Percentiles rank a stretch among this genome's conserved stretches.
phyloP scores from a whole-genome alignment of 2,329 filamentous ascomycete species.

The Stemphylium beticola region DNA sequence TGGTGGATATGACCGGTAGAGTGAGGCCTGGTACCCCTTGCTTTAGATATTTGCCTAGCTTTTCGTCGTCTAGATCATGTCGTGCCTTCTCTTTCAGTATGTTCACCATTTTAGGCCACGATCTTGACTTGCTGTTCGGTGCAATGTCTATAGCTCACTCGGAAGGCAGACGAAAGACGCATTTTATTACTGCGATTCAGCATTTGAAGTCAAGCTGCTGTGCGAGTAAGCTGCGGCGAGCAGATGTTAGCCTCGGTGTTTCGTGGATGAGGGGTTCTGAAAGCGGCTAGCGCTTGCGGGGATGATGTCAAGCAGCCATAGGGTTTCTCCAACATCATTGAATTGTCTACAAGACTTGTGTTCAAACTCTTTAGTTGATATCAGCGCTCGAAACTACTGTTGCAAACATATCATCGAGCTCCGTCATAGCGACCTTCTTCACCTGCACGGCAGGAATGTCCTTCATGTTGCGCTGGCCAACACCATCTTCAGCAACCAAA shows the following conservation, averaged over 20 bases:
- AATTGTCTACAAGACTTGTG: too few species aligned
- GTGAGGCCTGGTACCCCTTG: constrained; percentile 33
- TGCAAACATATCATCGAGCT: too few species aligned
- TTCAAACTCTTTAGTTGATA: too few species aligned
- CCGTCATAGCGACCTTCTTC: too few species aligned
- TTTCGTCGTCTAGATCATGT: constrained; percentile 41
- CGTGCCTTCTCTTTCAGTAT: constrained; percentile 22
- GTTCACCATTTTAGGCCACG: constrained; percentile 12
- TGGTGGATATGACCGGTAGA: constrained; percentile 40
- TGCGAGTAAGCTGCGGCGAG: constrained; percentile 22
- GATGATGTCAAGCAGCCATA: not conserved
- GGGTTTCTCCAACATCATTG: too few species aligned
- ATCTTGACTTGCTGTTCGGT: not conserved
- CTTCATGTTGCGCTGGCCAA: too few species aligned
- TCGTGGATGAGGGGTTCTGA: not conserved
- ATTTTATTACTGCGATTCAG: not conserved
- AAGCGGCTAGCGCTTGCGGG: constrained; percentile 20
- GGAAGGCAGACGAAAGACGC: not conserved
- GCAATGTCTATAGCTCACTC: not conserved
- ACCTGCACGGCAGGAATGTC: too few species aligned
- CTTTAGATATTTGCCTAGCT: constrained; percentile 38
- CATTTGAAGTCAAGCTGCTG: not conserved
- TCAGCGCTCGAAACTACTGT: too few species aligned
- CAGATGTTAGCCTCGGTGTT: constrained; percentile 31
- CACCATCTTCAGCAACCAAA: too few species aligned